phyloP scores from a whole-genome alignment of 208 protist species.

The Sergeia podlipaevii region DNA sequence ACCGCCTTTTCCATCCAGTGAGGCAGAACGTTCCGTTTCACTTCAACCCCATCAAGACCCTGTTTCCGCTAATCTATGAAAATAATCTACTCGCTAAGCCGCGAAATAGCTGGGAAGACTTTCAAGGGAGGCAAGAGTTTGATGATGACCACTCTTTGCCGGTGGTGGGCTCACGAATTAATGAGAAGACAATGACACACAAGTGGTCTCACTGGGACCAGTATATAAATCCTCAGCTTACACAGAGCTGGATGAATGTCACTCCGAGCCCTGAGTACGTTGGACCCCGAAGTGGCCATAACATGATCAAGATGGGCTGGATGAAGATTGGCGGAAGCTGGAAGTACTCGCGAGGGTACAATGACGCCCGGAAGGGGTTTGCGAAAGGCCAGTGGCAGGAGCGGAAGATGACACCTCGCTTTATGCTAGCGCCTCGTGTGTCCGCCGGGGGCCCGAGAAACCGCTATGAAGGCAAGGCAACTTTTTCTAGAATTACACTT shows the following conservation, averaged over 20 bases:
- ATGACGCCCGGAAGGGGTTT: conserved; percentile 71
- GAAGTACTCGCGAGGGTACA: conserved; percentile 84
- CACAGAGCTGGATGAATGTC: conserved; percentile 55
- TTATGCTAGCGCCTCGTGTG: conserved; percentile 88
- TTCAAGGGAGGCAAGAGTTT: conserved; percentile 66
- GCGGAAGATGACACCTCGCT: conserved; percentile 88
- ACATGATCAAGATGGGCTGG: conserved; percentile 89
- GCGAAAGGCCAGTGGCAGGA: conserved; percentile 88
- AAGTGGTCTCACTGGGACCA: conserved; percentile 88
- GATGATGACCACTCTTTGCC: conserved; percentile 84
- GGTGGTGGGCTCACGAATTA: conserved; percentile 70
- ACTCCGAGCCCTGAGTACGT: conserved; percentile 83
- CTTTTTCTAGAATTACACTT: conserved; percentile 64
- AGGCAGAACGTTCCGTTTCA: conserved; percentile 71
- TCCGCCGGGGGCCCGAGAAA: conserved; percentile 74
- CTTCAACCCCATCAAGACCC: conserved; percentile 66
- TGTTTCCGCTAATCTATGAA: conserved; percentile 89
- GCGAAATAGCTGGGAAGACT: conserved; percentile 83
- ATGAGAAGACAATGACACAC: conserved; percentile 71
- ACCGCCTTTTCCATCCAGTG: conserved; percentile 70
- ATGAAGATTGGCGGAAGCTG: conserved; percentile 90
- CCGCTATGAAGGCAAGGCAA: conserved; percentile 83
- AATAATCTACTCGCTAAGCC: conserved; percentile 83
- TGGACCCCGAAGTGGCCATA: conserved; percentile 76
- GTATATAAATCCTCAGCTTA: conserved; percentile 83